Percentiles rank a stretch among this genome's conserved stretches.
phyloP scores from a whole-genome alignment of 2,329 filamentous ascomycete species.

The Xylariaceae sp. region DNA sequence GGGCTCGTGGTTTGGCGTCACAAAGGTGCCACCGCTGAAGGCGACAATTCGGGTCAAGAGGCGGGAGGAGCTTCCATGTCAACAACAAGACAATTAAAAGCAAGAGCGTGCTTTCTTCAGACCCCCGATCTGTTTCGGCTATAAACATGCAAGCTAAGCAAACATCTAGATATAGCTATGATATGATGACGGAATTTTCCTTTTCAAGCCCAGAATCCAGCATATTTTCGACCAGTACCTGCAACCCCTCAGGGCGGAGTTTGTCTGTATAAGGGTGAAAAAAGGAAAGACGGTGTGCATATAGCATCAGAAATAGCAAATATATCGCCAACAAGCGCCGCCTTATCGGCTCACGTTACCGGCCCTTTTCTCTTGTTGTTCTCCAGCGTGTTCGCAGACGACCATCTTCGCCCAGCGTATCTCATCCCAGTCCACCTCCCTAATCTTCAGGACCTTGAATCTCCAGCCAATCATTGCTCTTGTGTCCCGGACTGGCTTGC shows the following conservation, averaged over 20 bases:
- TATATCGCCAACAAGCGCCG: neutral
- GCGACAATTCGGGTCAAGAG: slow-evolving; percentile 3
- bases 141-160: too few species aligned
- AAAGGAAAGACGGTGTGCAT: neutral
- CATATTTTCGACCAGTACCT: neutral
- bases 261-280: neutral
- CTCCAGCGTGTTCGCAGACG: slow-evolving; percentile 6
- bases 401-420: slow-evolving; percentile 22
- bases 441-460: slow-evolving; percentile 24
- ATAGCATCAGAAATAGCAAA: neutral
- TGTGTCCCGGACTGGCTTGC: slow-evolving; percentile 22
- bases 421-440: slow-evolving; percentile 22
- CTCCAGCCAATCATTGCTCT: slow-evolving; percentile 23
- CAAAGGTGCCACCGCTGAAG: neutral
- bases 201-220: neutral
- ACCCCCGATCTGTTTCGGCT: too few species aligned
- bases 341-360: too few species aligned
- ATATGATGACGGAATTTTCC: too few species aligned
- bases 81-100: too few species aligned
- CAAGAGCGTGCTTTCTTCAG: too few species aligned
- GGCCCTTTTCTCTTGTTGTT: neutral
- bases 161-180: too few species aligned
- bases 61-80: too few species aligned
- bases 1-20: slow-evolving; percentile 7
- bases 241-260: neutral